Percentiles rank a stretch among this genome's conserved stretches.
Evolutionary conservation across 176 grass and related monocot species (phyloP).

Genomic region (Juncus inflexus): DNA sequence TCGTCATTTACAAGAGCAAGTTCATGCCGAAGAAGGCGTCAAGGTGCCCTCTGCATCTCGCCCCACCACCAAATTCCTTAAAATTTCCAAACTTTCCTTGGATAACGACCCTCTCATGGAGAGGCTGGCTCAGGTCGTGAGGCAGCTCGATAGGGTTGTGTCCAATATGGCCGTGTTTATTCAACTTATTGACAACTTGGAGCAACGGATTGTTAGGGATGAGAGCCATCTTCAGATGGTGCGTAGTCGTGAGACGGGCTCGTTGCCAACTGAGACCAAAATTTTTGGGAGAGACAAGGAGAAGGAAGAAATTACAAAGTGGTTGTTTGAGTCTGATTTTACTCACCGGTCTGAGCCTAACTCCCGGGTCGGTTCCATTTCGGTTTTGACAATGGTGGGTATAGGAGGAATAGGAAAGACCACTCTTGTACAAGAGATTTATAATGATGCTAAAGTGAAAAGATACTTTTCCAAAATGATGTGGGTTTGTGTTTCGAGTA

Average conservation of each 20-base stretch:
- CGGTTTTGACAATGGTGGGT: constrained; percentile 34
- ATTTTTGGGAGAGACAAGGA: constrained; percentile 10
- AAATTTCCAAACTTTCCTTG: not conserved
- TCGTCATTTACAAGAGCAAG: constrained; percentile 1
- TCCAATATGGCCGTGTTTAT: not conserved
- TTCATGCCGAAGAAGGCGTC: constrained; percentile 14
- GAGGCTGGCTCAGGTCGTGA: constrained; percentile 8
- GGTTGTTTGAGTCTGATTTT: constrained; percentile 5
- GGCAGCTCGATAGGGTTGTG: constrained; percentile 10
- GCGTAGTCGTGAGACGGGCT: not conserved
- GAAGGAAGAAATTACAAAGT: constrained; percentile 2
- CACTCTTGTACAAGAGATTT: constrained; percentile 24
- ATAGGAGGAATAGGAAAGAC: constrained; percentile 42
- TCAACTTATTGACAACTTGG: not conserved
- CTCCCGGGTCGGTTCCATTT: not conserved
- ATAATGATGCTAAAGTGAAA: not conserved
- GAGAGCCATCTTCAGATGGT: constrained; percentile 4
- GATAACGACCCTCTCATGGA: not conserved
- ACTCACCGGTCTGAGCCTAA: not conserved
- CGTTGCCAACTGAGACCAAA: constrained; percentile 2
- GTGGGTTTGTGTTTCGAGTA: constrained; percentile 27
- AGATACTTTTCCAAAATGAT: constrained; percentile 30
- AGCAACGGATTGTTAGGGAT: constrained; percentile 7
- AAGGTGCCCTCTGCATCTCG: not conserved
- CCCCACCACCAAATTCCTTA: constrained; percentile 4